Evolutionary conservation across 306 rosid genomes (phyloP).

Genomic region (Ormosia semicastrata): DNA sequence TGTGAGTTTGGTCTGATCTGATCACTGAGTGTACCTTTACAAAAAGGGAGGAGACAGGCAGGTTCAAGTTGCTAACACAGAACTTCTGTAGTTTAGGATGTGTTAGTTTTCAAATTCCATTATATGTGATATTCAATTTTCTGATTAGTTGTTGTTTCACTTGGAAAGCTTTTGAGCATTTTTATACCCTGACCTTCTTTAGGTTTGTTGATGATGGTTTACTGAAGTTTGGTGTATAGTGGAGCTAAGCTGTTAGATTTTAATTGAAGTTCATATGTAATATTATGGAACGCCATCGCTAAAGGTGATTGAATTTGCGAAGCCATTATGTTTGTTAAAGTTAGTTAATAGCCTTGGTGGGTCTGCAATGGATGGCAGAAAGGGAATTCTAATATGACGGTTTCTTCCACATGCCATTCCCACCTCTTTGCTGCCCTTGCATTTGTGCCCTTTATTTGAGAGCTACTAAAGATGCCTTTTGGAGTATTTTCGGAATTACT

Average conservation of each 20-base stretch:
- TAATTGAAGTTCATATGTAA: not conserved
- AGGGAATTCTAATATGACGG: not conserved
- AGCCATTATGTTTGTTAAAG: not conserved
- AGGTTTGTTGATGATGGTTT: not conserved
- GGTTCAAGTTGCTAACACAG: conserved; percentile 4
- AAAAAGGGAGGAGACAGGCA: not conserved
- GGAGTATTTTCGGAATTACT: not conserved
- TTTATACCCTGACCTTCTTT: not conserved
- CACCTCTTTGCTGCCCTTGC: not conserved
- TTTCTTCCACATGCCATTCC: not conserved
- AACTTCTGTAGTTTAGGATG: not conserved
- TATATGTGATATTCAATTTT: not conserved
- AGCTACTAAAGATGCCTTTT: not conserved
- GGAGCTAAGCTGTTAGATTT: not conserved
- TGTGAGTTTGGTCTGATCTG: not conserved
- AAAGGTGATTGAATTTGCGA: not conserved
- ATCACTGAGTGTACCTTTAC: not conserved
- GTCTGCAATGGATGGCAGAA: not conserved
- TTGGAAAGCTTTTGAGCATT: not conserved
- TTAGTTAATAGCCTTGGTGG: not conserved
- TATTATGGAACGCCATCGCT: not conserved
- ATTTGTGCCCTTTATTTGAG: not conserved
- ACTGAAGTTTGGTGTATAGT: not conserved
- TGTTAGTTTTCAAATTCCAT: not conserved
- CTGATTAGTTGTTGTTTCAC: not conserved